Base-by-base conservation (phyloP, 1,284 basidiomycete genomes). In the Malassezia cuniculi region DNA sequence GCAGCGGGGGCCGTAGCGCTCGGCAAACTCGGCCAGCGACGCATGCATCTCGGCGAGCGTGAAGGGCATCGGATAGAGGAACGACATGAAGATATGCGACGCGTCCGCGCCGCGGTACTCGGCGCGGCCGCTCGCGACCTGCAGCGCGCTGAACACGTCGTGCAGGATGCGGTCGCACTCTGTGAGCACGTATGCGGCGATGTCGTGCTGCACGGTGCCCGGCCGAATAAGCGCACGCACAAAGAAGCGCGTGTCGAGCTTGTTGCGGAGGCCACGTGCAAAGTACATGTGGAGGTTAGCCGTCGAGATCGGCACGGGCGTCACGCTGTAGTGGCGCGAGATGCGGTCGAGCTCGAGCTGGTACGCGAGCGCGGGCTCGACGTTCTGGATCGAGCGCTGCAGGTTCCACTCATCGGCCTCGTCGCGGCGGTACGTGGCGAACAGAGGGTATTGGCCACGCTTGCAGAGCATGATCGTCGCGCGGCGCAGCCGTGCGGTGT, bases 121-220 rank as follows among this genome's bases (percentile, higher is more conserved):
- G 39, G 60, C 39, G 45, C 60, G 59, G 27, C 59, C 63, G 17
- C 52, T 50, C 7, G 61, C 57, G 18, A 66, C 61, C 70, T 97
- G 90, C 35, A 97, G 77, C 4, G 87, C 82, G 69, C 97, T 90
- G 51, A 97, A 74, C 56, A 95, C 81, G 60, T 80, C 84, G 39
- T 85, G 93, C 51, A 99, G 82, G 18, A 97, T 78, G 32, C 90
- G 82, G 68, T 97, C 93, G 4, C 89, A 90, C 73, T 97, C 93
- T 3, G 89, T 93, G 56, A 97, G 81, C 63, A 99, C 79, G 72
- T 97, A 99, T 69, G 94, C 82, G 21, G 86, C 83, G 79, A 95
- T 85, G 47, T 78, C 78, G 32, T 85, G 87, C 39, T 81, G 78
- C 22, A 95, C 78, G 50, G 86, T 82, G 49, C 93, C 90, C 36